phyloP scores from a whole-genome alignment of 371 early-diverging fungal genomes.

The Furculomyces boomerangus region DNA sequence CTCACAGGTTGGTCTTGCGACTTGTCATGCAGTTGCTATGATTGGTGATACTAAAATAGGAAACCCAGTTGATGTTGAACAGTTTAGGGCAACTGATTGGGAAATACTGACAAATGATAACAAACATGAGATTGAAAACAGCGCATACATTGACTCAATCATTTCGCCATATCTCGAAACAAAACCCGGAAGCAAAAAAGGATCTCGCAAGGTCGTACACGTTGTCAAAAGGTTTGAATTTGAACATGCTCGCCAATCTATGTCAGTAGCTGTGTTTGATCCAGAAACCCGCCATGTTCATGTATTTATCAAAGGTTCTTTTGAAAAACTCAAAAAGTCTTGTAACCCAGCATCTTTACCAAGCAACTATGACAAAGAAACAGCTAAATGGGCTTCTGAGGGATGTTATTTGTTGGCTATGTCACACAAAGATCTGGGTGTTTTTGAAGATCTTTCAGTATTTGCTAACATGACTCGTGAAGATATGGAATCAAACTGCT shows the following conservation, averaged over 20 bases:
- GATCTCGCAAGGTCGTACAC: conserved; percentile 23
- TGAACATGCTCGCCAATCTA: conserved; percentile 63
- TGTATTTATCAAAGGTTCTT: conserved; percentile 55
- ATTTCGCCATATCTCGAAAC: conserved; percentile 13
- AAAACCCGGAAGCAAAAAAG: conserved; percentile 2
- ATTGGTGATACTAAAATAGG: conserved; percentile 48
- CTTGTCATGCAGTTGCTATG: conserved; percentile 60
- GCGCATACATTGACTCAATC: conserved; percentile 26
- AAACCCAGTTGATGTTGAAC: conserved; percentile 79
- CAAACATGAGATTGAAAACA: neutral
- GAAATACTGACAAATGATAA: conserved; percentile 10
- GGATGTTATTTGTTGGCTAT: conserved; percentile 59
- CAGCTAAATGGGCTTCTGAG: conserved; percentile 31
- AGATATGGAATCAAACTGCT: conserved; percentile 34
- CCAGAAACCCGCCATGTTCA: conserved; percentile 34
- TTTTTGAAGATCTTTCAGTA: conserved; percentile 13
- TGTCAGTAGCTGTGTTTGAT: conserved; percentile 64
- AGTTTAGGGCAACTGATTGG: conserved; percentile 48
- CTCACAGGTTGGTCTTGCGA: conserved; percentile 41
- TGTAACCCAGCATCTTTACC: conserved; percentile 24
- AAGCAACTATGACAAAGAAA: conserved; percentile 22
- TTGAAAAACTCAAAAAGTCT: conserved; percentile 37
- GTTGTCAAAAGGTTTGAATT: conserved; percentile 71
- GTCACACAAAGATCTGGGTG: conserved; percentile 34
- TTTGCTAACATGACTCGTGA: conserved; percentile 26